Base-by-base conservation (phyloP, 306 rosid species). In the cucumber (Cucumis sativus) region DNA sequence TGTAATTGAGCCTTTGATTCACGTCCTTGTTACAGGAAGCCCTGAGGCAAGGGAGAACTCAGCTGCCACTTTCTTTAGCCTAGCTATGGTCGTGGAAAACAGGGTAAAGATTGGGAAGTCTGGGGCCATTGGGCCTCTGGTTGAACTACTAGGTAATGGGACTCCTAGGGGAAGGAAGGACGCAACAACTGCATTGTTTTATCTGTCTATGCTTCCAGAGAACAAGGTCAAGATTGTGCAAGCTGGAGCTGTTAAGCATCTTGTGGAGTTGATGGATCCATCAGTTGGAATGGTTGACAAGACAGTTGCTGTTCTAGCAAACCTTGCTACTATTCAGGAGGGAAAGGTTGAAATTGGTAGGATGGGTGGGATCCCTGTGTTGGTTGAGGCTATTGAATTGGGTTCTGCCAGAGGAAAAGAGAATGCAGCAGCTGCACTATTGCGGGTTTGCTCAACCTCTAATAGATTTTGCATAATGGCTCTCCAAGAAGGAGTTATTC, bases 271-370 rank as follows among this genome's bases (percentile, higher is more conserved):
- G 78, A 96, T 96, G 99, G 98, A 96, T 81, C 99, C 99, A 3
- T 97, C 99, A 9, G 91, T 95, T 78, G 99, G 98, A 75, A 91
- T 92, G 98, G 97, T 89, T 82, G 99, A 96, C 84, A 96, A 92
- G 86, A 96, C 98, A 67, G 99, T 96, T 66, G 96, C 99, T 55
- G 99, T 92, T 59, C 76, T 96, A 78, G 97, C 99, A 67, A 96
- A 96, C 80, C 96, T 96, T 51, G 94, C 99, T 3, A 88, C 99
- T 43, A 88, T 96, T 77, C 91, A 82, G 2, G 98, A 96, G 86
- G 99, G 99, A 65, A 88, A 90, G 82, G 60, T 66, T 17, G 97
- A 92, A 58, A 91, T 92, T 83, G 98, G 98, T 77, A 79, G 63
- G 76, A 92, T 84, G 82, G 86, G 85, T 55, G 99, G 98, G 79